Percentiles rank a stretch among this genome's conserved stretches.
These are phyloP conservation scores for Castanea crenata DNA, from an alignment of 306 rosid species.

Conservation along the genomic window DNA sequence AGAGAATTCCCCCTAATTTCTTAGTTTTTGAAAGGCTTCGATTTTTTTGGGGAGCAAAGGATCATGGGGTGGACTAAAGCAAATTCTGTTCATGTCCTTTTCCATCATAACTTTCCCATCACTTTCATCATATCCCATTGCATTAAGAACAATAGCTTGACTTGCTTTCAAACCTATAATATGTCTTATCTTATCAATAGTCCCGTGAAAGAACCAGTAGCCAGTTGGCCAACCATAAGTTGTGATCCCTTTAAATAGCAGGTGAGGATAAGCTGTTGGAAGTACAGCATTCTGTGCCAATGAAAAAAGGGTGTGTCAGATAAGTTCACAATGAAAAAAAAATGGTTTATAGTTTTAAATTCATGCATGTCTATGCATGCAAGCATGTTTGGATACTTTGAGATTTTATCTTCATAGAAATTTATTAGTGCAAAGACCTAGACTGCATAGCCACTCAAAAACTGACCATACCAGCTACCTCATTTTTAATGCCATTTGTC, in stretches of 20 bases:
- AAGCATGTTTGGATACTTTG: neutral
- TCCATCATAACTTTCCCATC: slow-evolving; percentile 29
- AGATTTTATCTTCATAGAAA: neutral
- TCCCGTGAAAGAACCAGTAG: slow-evolving; percentile 34
- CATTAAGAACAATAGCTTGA: slow-evolving; percentile 31
- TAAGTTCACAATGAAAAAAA: neutral
- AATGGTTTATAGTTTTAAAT: neutral
- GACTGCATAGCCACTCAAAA: neutral
- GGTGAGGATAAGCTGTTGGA: slow-evolving; percentile 32
- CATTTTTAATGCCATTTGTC: neutral
- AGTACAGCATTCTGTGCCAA: slow-evolving; percentile 36
- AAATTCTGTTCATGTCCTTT: slow-evolving; percentile 22
- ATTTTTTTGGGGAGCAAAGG: slow-evolving; percentile 32
- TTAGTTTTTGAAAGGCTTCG: slow-evolving; percentile 24
- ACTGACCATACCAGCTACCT: neutral
- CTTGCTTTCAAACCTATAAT: slow-evolving; percentile 20
- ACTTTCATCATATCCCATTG: slow-evolving; percentile 29
- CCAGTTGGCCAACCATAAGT: slow-evolving; percentile 41
- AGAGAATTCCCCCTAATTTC: slow-evolving; percentile 35
- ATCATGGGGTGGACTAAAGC: slow-evolving; percentile 32
- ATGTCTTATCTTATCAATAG: slow-evolving; percentile 33
- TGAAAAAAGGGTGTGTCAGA: neutral
- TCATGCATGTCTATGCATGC: neutral
- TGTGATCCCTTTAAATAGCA: slow-evolving; percentile 37
- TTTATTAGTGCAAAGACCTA: too few relatives aligned